A percentile compares a stretch with the other conserved stretches of the same genome.
Evolutionary conservation across 1,284 basidiomycete species (phyloP).

Genomic region (Sporisorium sorghi): DNA sequence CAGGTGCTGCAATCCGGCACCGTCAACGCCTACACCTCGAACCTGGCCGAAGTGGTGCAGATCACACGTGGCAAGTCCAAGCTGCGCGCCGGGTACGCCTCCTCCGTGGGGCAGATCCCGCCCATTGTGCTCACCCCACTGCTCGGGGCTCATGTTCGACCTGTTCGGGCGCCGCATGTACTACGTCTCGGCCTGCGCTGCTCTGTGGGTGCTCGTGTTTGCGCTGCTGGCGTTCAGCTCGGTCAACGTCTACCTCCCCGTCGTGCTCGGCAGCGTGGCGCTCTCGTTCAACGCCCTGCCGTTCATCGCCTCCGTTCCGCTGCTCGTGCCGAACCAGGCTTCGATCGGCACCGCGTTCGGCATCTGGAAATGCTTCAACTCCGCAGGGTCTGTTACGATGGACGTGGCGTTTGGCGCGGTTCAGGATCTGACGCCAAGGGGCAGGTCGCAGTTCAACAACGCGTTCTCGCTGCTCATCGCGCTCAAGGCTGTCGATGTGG

Average conservation of each 20-base stretch:
- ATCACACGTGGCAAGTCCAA: conserved; percentile 69
- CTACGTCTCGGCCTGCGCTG: conserved; percentile 62
- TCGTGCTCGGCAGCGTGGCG: conserved; percentile 70
- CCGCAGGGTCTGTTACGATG: conserved; percentile 68
- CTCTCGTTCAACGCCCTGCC: conserved; percentile 70
- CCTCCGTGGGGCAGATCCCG: conserved; percentile 70
- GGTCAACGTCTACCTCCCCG: conserved; percentile 70
- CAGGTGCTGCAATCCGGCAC: conserved; percentile 69
- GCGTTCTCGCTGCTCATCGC: conserved; percentile 71
- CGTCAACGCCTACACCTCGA: conserved; percentile 69
- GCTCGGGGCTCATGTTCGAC: conserved; percentile 65
- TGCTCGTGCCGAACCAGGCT: conserved; percentile 69
- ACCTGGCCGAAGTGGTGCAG: conserved; percentile 71
- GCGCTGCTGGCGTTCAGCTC: conserved; percentile 70
- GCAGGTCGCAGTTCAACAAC: conserved; percentile 65
- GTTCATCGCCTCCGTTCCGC: conserved; percentile 70
- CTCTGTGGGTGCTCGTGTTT: conserved; percentile 70
- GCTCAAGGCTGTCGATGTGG: conserved; percentile 70
- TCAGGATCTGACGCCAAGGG: conserved; percentile 69
- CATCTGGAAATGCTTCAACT: conserved; percentile 70
- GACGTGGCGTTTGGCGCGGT: conserved; percentile 70
- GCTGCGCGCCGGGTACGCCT: conserved; percentile 71
- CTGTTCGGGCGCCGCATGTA: conserved; percentile 53
- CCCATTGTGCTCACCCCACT: conserved; percentile 71
- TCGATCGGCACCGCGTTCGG: conserved; percentile 71